These are phyloP conservation scores for Persicaria maculosa DNA, from an alignment of 148 eudicot species.

Conservation along the genomic window DNA sequence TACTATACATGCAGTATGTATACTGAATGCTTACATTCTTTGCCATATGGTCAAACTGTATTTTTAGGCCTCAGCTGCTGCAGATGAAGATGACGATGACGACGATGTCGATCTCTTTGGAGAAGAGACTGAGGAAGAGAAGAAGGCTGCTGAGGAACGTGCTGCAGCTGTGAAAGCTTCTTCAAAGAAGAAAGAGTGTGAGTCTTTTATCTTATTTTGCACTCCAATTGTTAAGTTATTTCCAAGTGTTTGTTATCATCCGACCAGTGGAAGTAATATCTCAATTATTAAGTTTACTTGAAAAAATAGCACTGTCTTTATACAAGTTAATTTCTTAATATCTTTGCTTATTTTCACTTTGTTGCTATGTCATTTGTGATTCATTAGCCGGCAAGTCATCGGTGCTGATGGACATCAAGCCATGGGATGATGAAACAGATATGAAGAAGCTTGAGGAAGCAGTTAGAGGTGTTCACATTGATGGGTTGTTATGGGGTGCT, in stretches of 20 bases:
- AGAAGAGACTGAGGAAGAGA: slow-evolving; percentile 97
- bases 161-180: slow-evolving; percentile 71
- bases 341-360: neutral
- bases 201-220: slow-evolving; percentile 21
- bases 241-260: neutral
- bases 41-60: neutral
- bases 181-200: slow-evolving; percentile 76
- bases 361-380: neutral
- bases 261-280: neutral
- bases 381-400: slow-evolving; percentile 84
- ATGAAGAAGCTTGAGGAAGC: slow-evolving; percentile 93
- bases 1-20: neutral
- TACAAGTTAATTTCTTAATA: neutral
- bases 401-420: slow-evolving; percentile 74
- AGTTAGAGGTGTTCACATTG: slow-evolving; percentile 68
- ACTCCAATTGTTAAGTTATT: neutral
- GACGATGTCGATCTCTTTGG: slow-evolving; percentile 91
- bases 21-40: neutral
- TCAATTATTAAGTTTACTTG: neutral
- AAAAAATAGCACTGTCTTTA: too few species aligned
- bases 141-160: slow-evolving; percentile 77
- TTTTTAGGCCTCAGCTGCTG: slow-evolving; percentile 67
- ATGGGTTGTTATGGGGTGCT: slow-evolving; percentile 91
- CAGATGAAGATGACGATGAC: slow-evolving; percentile 72
- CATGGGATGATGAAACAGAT: slow-evolving; percentile 99